Evolutionary conservation across 1,139 yeast species (phyloP), one percentile per base, ranked within the genome.

Genomic region (Candida smagusa): DNA sequence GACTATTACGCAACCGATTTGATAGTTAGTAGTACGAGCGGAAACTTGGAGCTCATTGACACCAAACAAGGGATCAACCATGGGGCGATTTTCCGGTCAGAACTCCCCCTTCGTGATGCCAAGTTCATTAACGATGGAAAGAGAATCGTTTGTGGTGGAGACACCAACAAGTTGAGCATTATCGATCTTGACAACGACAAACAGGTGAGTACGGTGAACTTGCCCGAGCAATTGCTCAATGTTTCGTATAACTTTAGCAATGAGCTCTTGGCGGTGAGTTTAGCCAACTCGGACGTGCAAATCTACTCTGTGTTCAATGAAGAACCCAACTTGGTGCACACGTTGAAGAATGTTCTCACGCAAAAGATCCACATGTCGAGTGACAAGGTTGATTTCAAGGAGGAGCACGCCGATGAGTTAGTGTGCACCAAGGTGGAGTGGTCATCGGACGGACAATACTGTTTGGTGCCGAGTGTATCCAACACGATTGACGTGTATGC

Each of bases 71-170:
- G 51, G 25, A 53, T 53, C 30, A 52, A 63, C 4, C 45, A 43
- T 19, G 59, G 64, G 2, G 47, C 59, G 5, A 49, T 72, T 4
- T 63, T 57, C 44, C 54, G 78, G 28, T 65, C 78, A 2, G 73
- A 84, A 13, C 63, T 86, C 30, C 85, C 95, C 0, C 57, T 89
- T 28, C 71, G 94, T 45, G 85, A 79, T 44, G 68, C 81, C 4
- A 64, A 64, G 12, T 79, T 84, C 55, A 78, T 86, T 32, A 85
- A 84, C 43, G 84, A 80, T 43, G 95, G 90, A 0, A 70, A 76
- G 35, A 72, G 84, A 62, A 65, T 79, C 3, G 77, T 86, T 1
- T 73, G 81, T 39, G 92, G 88, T 22, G 94, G 96, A 37, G 94
- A 87, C 51, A 94, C 85, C 44, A 72, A 76, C 37, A 77, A 79